Evolutionary conservation across 768 basidiomycete species (phyloP).

Genomic region (Auricularia auricula-judae): DNA sequence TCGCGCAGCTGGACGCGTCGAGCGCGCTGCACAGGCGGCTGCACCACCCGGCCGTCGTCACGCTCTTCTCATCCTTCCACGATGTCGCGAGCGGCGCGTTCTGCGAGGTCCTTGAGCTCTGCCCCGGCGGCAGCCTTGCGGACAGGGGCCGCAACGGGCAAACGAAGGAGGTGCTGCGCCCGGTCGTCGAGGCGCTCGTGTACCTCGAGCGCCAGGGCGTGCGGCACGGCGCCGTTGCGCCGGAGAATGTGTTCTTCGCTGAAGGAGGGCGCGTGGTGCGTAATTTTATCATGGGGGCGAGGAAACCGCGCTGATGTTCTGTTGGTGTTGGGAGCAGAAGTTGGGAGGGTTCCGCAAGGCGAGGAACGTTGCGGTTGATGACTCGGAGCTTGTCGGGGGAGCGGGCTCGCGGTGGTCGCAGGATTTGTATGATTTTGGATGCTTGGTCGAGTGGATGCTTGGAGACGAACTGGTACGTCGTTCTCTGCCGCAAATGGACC

Average conservation of each 20-base stretch:
- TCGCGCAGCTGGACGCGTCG: constrained; percentile 6
- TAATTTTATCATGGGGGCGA: neutral
- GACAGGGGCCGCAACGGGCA: neutral
- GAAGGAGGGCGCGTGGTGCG: constrained; percentile 30
- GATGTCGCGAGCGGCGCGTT: constrained; percentile 15
- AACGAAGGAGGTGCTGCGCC: constrained; percentile 23
- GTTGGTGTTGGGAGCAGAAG: neutral
- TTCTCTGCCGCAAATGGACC: neutral
- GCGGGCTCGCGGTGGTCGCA: constrained; percentile 7
- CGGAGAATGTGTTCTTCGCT: constrained; percentile 29
- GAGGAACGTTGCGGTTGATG: neutral
- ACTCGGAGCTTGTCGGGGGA: constrained; percentile 26
- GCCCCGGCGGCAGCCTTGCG: constrained; percentile 28
- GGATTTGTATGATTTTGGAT: neutral
- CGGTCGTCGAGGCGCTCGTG: constrained; percentile 29
- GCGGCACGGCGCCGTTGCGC: constrained; percentile 33
- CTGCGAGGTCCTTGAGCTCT: constrained; percentile 37
- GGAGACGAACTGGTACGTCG: neutral
- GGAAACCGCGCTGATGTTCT: no score
- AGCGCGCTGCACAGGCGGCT: constrained; percentile 28
- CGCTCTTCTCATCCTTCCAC: constrained; percentile 31
- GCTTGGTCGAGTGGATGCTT: neutral
- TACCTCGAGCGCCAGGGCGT: constrained; percentile 33
- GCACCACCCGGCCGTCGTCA: constrained; percentile 38
- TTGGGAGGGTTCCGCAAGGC: no score